Evolutionary conservation across 768 basidiomycete species (phyloP), one percentile per base, ranked within the genome.

Genomic region (Candolleomyces eurysporus): DNA sequence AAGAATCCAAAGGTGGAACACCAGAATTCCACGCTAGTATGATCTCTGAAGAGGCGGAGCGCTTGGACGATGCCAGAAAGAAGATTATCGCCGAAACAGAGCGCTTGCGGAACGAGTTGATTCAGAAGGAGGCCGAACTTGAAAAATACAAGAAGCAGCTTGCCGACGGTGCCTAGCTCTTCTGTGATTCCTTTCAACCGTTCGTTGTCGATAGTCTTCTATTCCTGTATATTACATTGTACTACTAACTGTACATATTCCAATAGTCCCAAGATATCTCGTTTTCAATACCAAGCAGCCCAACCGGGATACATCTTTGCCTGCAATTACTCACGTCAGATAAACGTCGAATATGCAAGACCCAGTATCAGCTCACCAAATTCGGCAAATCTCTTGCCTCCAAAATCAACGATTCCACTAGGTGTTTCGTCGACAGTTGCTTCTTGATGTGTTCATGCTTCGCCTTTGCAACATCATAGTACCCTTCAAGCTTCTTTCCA

Each of bases 241-340:
- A 36, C 36, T 36, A 36, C 36, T 36, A 36, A 36, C 6, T 36
- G 6, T 36, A 36, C 36, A 36, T 36, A 8, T 36, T 36, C 36
- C 36, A 36, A 36, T 8, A 36, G 36, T 36, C 36, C 36, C 6
- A 36, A 36, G 11, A 36, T 36, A 36, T 26, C 26, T 26, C 4
- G 26, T 26, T 26, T n/a, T 73, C 64, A 94, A 71, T 90, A 82
- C 88, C 90, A 92, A n/a, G 90, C 76, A 30, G 87, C 88, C 92
- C 94, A 96, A 13, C 90, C 95, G 46, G 87, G 83, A 75, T 96
- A 97, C 96, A 97, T 97, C 70, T 83, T 87, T 13, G 83, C 83
- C 94, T 96, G 68, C 42, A 57, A 49, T 46, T 1, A 16, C n/a
- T 31, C 26, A 22, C 65, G 63, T 71, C 31, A 66, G 51, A 26